Evolutionary conservation across 768 basidiomycete species (phyloP), one percentile per base, ranked within the genome.

Genomic region (Amanita phalloides): DNA sequence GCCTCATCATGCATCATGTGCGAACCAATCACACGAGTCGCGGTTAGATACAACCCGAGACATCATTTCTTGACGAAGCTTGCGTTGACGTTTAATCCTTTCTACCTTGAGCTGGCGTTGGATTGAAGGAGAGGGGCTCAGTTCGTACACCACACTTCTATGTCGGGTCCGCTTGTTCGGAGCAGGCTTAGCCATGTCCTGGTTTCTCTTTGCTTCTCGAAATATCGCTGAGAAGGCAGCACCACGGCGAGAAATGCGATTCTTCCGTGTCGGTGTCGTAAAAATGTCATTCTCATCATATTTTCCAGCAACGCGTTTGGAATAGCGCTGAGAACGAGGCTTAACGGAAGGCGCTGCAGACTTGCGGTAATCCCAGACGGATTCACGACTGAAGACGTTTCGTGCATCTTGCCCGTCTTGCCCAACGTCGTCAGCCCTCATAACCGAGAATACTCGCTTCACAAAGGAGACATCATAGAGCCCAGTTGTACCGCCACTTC

Each of bases 51-150:
- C 42, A n/a, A 43, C 4, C 9, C 33, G 51, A 43, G 42, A 17
- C 32, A 37, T 21, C 44, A 21, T 50, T 32, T 52, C 43, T 35
- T 52, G 51, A 37, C 51, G 51, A 25, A 26, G 25, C 38, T 30
- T 52, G 32, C 51, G 42, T 37, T 52, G 51, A 11, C 51, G 43
- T 35, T 37, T 52, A 14, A 52, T 52, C 43, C 26, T 52, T n/a
- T 51, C 50, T n/a, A 37, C 28, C 43, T 8, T 52, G 33, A 52
- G 51, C 23, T 52, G 51, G 21, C 17, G 35, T 23, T 45, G 44
- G 3, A 52, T 33, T 11, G 51, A 52, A 21, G 51, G 43, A 20
- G 44, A 52, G 14, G 43, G 30, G 20, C 23, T 26, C 8, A 28
- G 23, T 8, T 35, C 51, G n/a, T n/a, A 21, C 43, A 42, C 25